phyloP scores from a whole-genome alignment of 805 yeast genomes.

The Lipomyces sp. region DNA sequence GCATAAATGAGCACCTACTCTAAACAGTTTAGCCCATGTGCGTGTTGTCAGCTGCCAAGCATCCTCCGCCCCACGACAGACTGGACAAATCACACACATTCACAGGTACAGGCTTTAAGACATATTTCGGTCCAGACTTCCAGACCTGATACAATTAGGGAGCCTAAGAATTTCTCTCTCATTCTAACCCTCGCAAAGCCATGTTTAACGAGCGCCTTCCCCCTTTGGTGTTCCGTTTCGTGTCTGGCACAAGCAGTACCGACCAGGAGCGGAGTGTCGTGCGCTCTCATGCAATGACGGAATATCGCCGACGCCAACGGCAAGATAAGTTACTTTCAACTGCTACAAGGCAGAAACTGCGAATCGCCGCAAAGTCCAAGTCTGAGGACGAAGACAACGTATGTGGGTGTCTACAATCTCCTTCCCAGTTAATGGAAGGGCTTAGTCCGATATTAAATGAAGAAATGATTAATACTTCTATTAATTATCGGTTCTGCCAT shows the following conservation, averaged over 20 bases:
- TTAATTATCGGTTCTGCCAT: background rate
- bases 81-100: background rate
- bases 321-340: background rate
- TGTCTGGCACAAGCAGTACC: slow-evolving; percentile 2
- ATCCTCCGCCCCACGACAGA: background rate
- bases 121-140: background rate
- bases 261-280: background rate
- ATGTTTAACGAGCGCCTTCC: slow-evolving; percentile 1
- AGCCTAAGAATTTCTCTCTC: background rate
- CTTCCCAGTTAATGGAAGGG: background rate
- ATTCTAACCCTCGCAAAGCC: background rate
- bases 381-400: background rate
- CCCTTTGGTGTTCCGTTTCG: background rate
- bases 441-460: background rate
- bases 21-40: background rate
- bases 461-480: background rate
- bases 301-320: background rate
- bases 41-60: background rate
- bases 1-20: slow-evolving; percentile 1
- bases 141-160: background rate
- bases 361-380: background rate
- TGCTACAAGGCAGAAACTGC: background rate
- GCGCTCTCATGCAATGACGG: slow-evolving; percentile 2
- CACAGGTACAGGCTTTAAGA: background rate
- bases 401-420: background rate